phyloP scores from a whole-genome alignment of 495 filamentous ascomycete genomes.

The Aspergillus affinis region DNA sequence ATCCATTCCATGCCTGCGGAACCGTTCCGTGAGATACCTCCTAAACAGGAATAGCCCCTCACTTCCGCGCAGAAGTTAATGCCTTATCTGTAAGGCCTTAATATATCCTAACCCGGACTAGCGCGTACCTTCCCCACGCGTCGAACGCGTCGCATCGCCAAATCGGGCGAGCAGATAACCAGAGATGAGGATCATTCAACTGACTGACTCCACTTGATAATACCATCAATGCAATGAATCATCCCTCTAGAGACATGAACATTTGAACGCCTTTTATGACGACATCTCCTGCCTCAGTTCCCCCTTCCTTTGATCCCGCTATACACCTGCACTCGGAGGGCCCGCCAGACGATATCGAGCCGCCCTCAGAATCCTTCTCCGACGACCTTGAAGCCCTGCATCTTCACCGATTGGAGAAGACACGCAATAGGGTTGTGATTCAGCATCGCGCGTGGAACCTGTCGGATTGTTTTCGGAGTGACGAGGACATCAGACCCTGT shows the following conservation, averaged over 20 bases:
- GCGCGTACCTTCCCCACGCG: slow-evolving; percentile 3
- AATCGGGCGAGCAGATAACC: slow-evolving; percentile 3
- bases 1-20: background rate
- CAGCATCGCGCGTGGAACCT: slow-evolving; percentile 61
- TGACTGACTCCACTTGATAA: background rate
- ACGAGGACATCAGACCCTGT: slow-evolving; percentile 55
- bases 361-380: slow-evolving; percentile 44
- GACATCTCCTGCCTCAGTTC: slow-evolving; percentile 33
- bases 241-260: slow-evolving; percentile 8
- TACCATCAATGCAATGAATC: background rate
- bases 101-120: background rate
- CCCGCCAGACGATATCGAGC: slow-evolving; percentile 21
- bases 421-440: slow-evolving; percentile 59
- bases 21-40: background rate
- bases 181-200: background rate
- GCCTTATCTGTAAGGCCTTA: background rate
- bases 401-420: slow-evolving; percentile 48
- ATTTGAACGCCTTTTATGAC: slow-evolving; percentile 34
- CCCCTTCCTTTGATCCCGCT: slow-evolving; percentile 55
- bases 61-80: background rate
- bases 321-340: slow-evolving; percentile 51
- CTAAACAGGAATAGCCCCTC: too few relatives aligned
- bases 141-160: slow-evolving; percentile 9
- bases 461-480: slow-evolving; percentile 62
- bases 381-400: slow-evolving; percentile 65